These are phyloP conservation scores for Neurospora sublineolata DNA, from an alignment of 495 filamentous ascomycete species.

Conservation along the genomic window DNA sequence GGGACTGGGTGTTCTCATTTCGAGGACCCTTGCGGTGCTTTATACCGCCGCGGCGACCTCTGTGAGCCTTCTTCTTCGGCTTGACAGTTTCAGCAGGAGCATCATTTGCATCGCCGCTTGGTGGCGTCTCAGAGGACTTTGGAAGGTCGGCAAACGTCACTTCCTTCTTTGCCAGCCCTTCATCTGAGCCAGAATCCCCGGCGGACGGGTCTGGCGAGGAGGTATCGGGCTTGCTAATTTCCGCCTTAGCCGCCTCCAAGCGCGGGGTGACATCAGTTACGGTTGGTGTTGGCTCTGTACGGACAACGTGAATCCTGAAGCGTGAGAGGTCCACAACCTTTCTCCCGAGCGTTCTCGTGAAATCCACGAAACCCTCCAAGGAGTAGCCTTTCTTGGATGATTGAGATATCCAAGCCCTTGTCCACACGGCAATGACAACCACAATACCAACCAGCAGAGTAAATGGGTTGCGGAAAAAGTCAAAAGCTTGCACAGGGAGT, in stretches of 20 bases:
- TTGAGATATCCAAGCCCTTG: not conserved
- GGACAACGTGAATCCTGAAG: not conserved
- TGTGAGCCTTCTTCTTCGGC: conserved; percentile 67
- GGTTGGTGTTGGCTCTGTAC: not conserved
- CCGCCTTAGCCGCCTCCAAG: not conserved
- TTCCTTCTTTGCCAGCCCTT: not conserved
- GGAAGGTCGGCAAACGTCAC: conserved; percentile 8
- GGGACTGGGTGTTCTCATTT: conserved; percentile 28
- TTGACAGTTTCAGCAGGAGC: conserved; percentile 26
- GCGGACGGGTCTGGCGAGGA: not conserved
- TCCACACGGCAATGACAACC: conserved; percentile 7
- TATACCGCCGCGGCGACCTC: conserved; percentile 72
- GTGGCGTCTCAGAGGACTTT: not conserved
- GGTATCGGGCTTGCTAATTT: not conserved
- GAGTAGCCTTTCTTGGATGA: not conserved
- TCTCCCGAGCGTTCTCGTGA: not conserved
- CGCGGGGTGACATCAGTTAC: not conserved
- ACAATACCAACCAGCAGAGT: conserved; percentile 28
- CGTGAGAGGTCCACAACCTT: not conserved
- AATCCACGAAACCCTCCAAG: not conserved
- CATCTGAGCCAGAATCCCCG: not conserved
- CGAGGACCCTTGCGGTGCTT: conserved; percentile 50
- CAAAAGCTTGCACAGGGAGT: not conserved
- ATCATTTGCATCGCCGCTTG: conserved; percentile 21
- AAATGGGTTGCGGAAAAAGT: conserved; percentile 34